Percentiles rank a stretch among this genome's conserved stretches.
Evolutionary conservation across 768 basidiomycete genomes (phyloP).

Genomic region (Postia placenta): DNA sequence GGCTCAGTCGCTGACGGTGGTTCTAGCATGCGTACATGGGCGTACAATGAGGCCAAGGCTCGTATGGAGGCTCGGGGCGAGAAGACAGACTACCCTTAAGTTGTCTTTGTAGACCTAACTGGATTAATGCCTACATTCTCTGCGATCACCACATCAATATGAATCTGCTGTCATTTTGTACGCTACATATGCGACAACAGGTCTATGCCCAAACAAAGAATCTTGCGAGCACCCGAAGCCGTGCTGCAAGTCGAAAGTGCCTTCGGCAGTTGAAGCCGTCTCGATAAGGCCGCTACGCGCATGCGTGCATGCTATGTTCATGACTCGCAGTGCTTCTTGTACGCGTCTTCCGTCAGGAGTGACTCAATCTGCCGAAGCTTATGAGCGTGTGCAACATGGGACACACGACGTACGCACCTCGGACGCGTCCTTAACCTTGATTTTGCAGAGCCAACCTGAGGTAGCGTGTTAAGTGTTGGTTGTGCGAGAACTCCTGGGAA

Average conservation of each 20-base stretch:
- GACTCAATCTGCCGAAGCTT: conserved; percentile 46
- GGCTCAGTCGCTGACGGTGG: neutral
- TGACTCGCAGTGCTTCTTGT: conserved; percentile 52
- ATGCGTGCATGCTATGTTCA: no score
- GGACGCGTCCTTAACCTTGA: conserved; percentile 67
- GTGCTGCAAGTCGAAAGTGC: no score
- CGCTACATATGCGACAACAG: neutral
- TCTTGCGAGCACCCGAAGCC: no score
- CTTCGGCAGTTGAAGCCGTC: conserved; percentile 13
- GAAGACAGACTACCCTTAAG: conserved; percentile 42
- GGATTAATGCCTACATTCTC: no score
- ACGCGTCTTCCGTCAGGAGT: conserved; percentile 73
- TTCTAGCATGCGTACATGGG: conserved; percentile 86
- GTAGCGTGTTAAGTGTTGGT: neutral
- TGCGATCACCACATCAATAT: no score
- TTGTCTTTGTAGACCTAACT: neutral
- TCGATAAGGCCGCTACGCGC: no score
- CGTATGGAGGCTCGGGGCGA: conserved; percentile 94
- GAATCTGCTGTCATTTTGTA: neutral
- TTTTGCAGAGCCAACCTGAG: conserved; percentile 90
- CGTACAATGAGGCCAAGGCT: conserved; percentile 80
- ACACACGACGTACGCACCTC: conserved; percentile 53
- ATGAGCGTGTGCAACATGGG: neutral
- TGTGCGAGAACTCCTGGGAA: neutral
- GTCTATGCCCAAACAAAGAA: neutral